Base-by-base conservation (phyloP, 108 stramenopile genomes). In the Pseudonitzschia multiseries region DNA sequence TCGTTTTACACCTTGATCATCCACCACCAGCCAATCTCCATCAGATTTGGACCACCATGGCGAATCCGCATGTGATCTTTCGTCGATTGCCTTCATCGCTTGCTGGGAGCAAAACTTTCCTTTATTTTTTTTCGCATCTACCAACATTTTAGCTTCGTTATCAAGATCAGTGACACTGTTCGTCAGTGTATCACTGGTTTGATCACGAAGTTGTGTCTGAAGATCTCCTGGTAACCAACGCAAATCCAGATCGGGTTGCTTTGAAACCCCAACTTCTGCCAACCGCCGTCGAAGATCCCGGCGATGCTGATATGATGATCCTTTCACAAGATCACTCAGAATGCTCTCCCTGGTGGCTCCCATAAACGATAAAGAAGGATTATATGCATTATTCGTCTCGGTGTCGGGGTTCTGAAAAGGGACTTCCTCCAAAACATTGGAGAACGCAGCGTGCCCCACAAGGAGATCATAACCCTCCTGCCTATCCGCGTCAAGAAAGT, bases 391-490 rank as follows among this genome's bases (percentile, higher is more conserved):
- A 1, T 9, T 12, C 24, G 21, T 2, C 6, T 33, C 61, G 4
- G 46, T 48, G 20, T 72, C 60, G 42, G 24, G 21, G 14, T 22
- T 6, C 33, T 20, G 21, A 65, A 46, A 24, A 8, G 26, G 43
- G 4, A 43, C 26, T 62, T 52, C 59, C 43, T 70, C 84, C 8
- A 69, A 32, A 33, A 62, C 61, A 31, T 59, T 67, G 36, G 80
- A 71, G 72, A 91, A 89, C 6, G 66, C 56, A 33, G 80, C 67
- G 72, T 82, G 70, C 22, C 97, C 96, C 28, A 92, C 81, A 61
- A 99, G 52, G n/a, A 98, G 74, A 81, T 99, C 96, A 65, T 97
- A 93, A 12, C 96, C 96, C 66, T 99, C 98, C 81, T 99, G 98
- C 27, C 96, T 92, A 74, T 89, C 88, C 42, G 89, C 90, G 78